Base-by-base conservation (phyloP, 2,329 filamentous ascomycete species). In the Colletotrichum karsti region DNA sequence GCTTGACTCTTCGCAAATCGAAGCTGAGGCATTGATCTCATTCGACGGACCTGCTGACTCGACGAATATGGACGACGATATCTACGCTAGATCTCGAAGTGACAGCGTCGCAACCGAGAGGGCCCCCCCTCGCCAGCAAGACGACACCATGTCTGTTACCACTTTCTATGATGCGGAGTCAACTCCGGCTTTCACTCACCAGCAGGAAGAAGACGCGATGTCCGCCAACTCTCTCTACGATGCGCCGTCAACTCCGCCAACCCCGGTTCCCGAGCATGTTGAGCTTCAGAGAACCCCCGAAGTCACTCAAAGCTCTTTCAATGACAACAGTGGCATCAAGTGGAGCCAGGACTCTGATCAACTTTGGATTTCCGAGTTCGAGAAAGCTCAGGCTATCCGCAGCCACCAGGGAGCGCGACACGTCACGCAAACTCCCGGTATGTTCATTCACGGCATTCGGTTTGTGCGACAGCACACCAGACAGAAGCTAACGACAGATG, bases 371-470 rank as follows among this genome's bases (percentile, higher is more conserved):
- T 53, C 51, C 26, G 35, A 60, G 20, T 39, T 46, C 10, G 20
- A 67, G 15, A 61, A 39, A 26, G 57, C 48, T 7, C 30, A 33
- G 9, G 63, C 63, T 22, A 26, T 69, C 12, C 57, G 48, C 7
- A 67, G 33, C 7, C 44, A 67, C 18, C 67, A 62, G 37, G 51
- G 39, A 9, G n/a, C 44, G 33, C 65, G 53, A 9, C 46, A 33
- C 12, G 22, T 7, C 39, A 35, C 18, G 10, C 30, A 44, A 18
- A 55, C 10, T 33, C 67, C 67, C 35, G 57, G 56, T 58, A 69
- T 67, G 63, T 69, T 68, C 28, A 46, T 46, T 24, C 35, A 67
- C 54, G 67, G 67, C 15, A 41, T 68, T 30, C 57, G 67, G 8
- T 69, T 58, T 39, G 15, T 63, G 9, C 57, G 67, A 13, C 18